Conservation (phyloP, 768 basidiomycete species). For the Rhizopogon sp. region DNA sequence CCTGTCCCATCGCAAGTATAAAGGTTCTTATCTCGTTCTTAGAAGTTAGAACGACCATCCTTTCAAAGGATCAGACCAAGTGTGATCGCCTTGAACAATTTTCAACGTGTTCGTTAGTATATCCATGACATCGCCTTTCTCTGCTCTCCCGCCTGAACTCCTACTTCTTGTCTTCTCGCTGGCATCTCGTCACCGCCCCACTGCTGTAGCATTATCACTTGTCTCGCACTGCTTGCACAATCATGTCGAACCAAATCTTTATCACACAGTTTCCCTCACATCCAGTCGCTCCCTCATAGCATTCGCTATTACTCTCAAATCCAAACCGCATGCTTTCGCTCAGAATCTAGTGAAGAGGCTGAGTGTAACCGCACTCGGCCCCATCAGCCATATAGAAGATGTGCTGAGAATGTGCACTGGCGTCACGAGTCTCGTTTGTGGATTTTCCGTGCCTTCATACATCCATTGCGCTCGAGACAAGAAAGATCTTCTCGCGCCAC, state of each 20-base stretch:
- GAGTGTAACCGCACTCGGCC: slow-evolving; percentile 31
- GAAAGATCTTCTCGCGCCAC: background rate
- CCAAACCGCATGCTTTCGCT: slow-evolving; percentile 20
- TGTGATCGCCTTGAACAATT: background rate
- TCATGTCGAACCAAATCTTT: slow-evolving; percentile 31
- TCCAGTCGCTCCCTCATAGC: slow-evolving; percentile 24
- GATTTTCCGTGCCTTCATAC: slow-evolving; percentile 28
- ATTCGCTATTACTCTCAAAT: slow-evolving; percentile 22
- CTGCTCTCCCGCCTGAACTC: slow-evolving; percentile 28
- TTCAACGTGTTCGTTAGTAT: background rate
- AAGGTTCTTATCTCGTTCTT: too few species aligned
- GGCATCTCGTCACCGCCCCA: slow-evolving; percentile 24
- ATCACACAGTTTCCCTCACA: slow-evolving; percentile 32
- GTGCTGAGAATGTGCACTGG: slow-evolving; percentile 27
- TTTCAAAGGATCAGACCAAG: background rate
- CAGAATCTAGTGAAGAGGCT: slow-evolving; percentile 24
- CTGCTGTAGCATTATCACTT: slow-evolving; percentile 29
- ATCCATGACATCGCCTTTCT: slow-evolving; percentile 6
- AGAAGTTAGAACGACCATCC: background rate
- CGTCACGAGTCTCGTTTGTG: slow-evolving; percentile 30
- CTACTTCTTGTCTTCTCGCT: slow-evolving; percentile 31
- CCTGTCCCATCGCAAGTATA: background rate
- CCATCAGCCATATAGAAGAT: slow-evolving; percentile 25
- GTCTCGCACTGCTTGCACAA: slow-evolving; percentile 29
- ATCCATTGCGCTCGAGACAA: slow-evolving; percentile 4